Conservation (phyloP, 106 monocot genomes). For the Dendrobium chrysotoxum region DNA sequence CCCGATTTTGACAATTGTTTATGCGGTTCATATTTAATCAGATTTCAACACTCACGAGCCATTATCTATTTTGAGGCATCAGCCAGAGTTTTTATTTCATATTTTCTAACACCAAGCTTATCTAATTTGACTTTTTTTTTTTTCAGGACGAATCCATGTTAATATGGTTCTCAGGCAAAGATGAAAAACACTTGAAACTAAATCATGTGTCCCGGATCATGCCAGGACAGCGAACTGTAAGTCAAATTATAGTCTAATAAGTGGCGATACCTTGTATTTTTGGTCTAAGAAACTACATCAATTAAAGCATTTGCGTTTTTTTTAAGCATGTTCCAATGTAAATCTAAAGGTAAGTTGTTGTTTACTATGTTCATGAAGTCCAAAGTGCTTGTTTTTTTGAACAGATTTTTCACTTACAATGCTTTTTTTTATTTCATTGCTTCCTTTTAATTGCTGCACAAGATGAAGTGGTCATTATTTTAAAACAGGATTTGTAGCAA, state of each 20-base stretch:
- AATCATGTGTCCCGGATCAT: slow-evolving; percentile 95
- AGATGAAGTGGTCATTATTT: not conserved
- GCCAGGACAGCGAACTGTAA: slow-evolving; percentile 96
- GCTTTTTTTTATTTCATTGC: not conserved
- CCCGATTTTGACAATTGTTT: not conserved
- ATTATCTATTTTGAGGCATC: not conserved
- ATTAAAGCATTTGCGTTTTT: not conserved
- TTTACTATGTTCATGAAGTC: not conserved
- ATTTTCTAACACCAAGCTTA: not conserved
- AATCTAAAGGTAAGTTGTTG: not conserved
- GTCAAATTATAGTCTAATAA: slow-evolving; percentile 2
- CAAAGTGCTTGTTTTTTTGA: not conserved
- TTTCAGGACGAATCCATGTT: slow-evolving; percentile 91
- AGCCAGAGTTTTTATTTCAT: not conserved
- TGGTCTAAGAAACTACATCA: not conserved
- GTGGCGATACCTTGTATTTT: not conserved
- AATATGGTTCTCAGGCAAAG: slow-evolving; percentile 98
- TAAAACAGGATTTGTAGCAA: not conserved
- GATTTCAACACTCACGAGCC: not conserved
- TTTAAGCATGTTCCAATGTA: not conserved
- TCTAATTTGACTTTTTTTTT: slow-evolving; percentile 3
- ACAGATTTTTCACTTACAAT: not conserved
- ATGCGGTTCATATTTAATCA: not conserved
- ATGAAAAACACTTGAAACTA: slow-evolving; percentile 93
- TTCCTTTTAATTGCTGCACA: not conserved